Evolutionary conservation across 495 filamentous ascomycete genomes (phyloP), one percentile per base, ranked within the genome.

Genomic region (Astrothelium subdiscretum): DNA sequence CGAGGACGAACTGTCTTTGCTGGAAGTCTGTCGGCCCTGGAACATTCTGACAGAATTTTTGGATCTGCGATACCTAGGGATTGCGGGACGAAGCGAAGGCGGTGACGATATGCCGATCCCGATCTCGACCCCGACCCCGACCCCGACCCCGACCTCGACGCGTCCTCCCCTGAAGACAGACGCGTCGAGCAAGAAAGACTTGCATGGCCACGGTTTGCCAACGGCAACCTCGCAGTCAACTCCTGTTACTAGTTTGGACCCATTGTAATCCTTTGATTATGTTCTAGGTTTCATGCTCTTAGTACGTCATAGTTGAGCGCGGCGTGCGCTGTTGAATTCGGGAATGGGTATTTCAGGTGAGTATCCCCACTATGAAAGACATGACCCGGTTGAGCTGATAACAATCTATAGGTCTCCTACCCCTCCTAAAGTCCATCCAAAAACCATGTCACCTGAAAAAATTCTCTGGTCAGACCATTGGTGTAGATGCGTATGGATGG

Each of bases 401-500:
- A 67, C 52, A 3, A 13, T 32, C 22, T 15, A 24, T 58, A 95
- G 94, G 94, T 58, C 83, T 99, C 32, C 83, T 97, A 38, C 89
- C 90, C 57, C 79, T 96, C 51, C 86, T 99, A 51, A 96, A 96
- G 72, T 97, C 92, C 48, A 97, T 99, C 57, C 94, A 97, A 57
- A 90, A 89, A 68, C 88, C 87, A 67, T 87, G 83, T 60, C 86
- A 91, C 62, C 76, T 99, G 59, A 95, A 88, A 71, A 89, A 91
- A 68, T 97, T 89, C 72, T 80, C 82, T 13, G 92, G 92, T 32
- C 87, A 92, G 72, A 95, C 89, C 2, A 81, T 99, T 44, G 95
- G 88, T 2, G 84, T 99, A 18, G 95, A 99, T 73, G 92, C 88
- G 62, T 99, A 99, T 79, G 94, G 91, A 70, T 99, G 95, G 95